Evolutionary conservation across 1,284 basidiomycete genomes (phyloP).

Genomic region (Marasmius fiardii): DNA sequence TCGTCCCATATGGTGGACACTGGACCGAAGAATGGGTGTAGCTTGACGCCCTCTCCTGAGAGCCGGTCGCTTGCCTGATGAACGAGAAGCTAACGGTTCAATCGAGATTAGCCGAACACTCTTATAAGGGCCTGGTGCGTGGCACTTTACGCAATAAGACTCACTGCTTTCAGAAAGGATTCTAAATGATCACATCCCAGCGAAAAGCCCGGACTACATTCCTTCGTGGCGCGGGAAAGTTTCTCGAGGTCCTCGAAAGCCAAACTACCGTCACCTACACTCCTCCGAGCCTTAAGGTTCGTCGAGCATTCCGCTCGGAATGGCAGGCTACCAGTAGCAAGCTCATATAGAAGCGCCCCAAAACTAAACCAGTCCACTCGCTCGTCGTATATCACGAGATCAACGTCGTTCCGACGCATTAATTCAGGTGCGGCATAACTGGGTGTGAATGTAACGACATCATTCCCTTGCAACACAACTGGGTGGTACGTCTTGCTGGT

Average conservation of each 20-base stretch:
- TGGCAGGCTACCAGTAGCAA: constrained; percentile 42
- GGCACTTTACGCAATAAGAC: background rate
- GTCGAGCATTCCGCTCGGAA: constrained; percentile 9
- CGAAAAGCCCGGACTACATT: background rate
- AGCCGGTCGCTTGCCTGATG: constrained; percentile 24
- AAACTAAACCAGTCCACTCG: constrained; percentile 68
- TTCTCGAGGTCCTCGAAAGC: constrained; percentile 22
- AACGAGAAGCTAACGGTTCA: constrained; percentile 23
- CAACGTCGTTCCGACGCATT: constrained; percentile 28
- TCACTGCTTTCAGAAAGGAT: constrained; percentile 17
- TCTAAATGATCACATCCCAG: constrained; percentile 14
- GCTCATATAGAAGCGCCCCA: constrained; percentile 57
- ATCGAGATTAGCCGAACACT: background rate
- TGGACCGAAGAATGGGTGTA: constrained; percentile 25
- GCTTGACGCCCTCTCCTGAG: constrained; percentile 21
- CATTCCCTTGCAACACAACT: constrained; percentile 21
- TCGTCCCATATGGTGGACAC: constrained; percentile 27
- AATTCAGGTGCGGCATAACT: constrained; percentile 54
- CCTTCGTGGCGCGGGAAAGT: constrained; percentile 6
- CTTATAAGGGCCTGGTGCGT: background rate
- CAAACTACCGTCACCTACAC: constrained; percentile 21
- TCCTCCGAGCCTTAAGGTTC: constrained; percentile 12
- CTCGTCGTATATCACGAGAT: constrained; percentile 42
- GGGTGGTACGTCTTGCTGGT: constrained; percentile 9
- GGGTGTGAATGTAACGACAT: constrained; percentile 27